phyloP scores from a whole-genome alignment of 1,284 basidiomycete species.

The Malassezia restricta region DNA sequence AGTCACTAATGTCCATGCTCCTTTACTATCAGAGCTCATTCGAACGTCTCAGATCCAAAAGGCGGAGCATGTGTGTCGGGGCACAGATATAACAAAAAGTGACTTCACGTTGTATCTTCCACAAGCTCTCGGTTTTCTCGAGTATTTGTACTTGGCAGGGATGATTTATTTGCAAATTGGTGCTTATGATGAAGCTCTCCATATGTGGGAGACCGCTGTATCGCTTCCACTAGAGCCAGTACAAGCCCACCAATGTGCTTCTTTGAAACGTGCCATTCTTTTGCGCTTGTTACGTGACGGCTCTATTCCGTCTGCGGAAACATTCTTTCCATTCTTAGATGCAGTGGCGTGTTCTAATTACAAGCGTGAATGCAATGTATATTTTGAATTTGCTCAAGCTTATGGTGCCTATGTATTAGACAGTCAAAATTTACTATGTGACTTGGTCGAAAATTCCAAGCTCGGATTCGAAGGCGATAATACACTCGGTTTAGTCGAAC shows the following conservation, averaged over 20 bases:
- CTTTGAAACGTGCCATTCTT: conserved; percentile 65
- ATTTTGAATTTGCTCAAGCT: not conserved
- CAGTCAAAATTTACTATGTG: not conserved
- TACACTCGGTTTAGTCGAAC: not conserved
- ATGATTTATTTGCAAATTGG: conserved; percentile 24
- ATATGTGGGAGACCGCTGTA: not conserved
- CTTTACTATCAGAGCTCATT: conserved; percentile 5
- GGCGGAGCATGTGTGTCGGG: not conserved
- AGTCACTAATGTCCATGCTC: conserved; percentile 4
- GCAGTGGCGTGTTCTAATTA: not conserved
- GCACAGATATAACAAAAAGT: not conserved
- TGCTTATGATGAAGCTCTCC: not conserved
- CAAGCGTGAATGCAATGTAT: not conserved
- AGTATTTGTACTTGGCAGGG: conserved; percentile 35
- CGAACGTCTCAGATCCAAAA: not conserved
- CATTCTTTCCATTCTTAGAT: not conserved
- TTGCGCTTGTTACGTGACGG: conserved; percentile 64
- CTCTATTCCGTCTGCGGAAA: conserved; percentile 49
- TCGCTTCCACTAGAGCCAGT: not conserved
- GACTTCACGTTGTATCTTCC: not conserved
- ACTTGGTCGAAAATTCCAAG: not conserved
- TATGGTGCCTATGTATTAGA: not conserved
- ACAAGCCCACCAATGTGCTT: conserved; percentile 57
- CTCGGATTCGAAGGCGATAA: not conserved
- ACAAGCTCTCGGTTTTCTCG: conserved; percentile 20